Evolutionary conservation across 2,329 filamentous ascomycete genomes (phyloP), one percentile per base, ranked within the genome.

Genomic region (Lasiodiplodia sp.): DNA sequence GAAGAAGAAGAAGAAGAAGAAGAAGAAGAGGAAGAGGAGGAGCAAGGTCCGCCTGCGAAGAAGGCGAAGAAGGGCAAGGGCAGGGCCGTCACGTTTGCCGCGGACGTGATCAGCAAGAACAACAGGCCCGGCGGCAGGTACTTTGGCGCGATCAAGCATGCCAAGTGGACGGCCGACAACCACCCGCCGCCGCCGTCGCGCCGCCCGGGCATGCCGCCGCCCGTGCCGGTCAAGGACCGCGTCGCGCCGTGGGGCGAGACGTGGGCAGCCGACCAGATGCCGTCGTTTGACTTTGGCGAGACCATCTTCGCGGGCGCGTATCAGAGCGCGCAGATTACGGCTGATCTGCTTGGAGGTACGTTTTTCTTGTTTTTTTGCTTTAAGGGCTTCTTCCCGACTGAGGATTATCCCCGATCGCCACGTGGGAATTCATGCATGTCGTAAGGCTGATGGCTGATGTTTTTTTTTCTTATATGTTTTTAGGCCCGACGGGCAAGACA

Each of bases 271-370:
- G 62, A 66, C 28, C 62, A 51, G 12, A 8, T 21, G 49, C 18
- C 49, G 11, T 7, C 21, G 62, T 66, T 66, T 21, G 62, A 66
- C 37, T 55, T 66, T 55, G 62, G 62, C 49, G 62, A 66, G 49
- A 66, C 62, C 8, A 44, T 66, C 47, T 66, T 66, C 51, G 62
- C 62, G 31, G 21, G 25, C n/a, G 51, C 47, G 40, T 66, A 55
- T 28, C 49, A 66, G 62, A 66, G 62, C 62, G 18, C 44, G 51
- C 49, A 55, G 51, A 66, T 53, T 34, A 66, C 51, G 62, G 51
- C 62, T 38, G 62, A 66, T 44, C 49, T 66, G 31, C 49, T 55
- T 16, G 7, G 58, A 37, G 23, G 58, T 63, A 23, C 2, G 58
- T 63, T 6, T 37, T 14, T 4, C 14, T 12, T 2, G 3, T 10